phyloP scores from a whole-genome alignment of 208 protist genomes.

The Leishmania major region DNA sequence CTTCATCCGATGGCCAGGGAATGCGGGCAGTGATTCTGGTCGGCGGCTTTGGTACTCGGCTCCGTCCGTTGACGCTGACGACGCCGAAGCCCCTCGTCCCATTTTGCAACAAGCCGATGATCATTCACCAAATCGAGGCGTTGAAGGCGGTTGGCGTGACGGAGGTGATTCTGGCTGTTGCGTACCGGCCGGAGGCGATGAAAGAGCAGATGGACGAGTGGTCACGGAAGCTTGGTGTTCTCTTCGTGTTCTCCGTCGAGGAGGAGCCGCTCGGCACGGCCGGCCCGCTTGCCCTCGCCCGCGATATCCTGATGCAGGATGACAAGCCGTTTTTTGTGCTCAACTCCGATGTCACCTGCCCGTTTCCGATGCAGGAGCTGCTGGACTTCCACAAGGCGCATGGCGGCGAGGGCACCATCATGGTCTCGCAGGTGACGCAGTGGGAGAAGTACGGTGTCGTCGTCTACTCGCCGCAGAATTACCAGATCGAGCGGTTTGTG shows the following conservation, averaged over 20 bases:
- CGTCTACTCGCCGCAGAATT: conserved; percentile 87
- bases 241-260: conserved; percentile 96
- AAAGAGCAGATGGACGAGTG: conserved; percentile 90
- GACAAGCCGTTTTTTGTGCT: conserved; percentile 98
- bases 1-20: conserved; percentile 34
- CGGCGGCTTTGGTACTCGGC: conserved; percentile 94
- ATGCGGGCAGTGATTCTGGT: conserved; percentile 98
- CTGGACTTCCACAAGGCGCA: conserved; percentile 95
- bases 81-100: conserved; percentile 97
- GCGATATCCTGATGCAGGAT: conserved; percentile 85
- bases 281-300: conserved; percentile 96
- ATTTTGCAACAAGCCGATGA: conserved; percentile 98
- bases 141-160: conserved; percentile 92
- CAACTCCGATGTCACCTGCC: conserved; percentile 97
- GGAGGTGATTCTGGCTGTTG: conserved; percentile 97
- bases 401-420: conserved; percentile 97
- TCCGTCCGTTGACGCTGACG: conserved; percentile 97
- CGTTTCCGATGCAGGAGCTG: conserved; percentile 95
- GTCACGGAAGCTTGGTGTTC: conserved; percentile 87
- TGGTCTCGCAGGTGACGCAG: conserved; percentile 96
- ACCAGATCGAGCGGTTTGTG: conserved; percentile 94
- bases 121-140: conserved; percentile 98
- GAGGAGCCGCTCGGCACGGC: conserved; percentile 97
- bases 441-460: conserved; percentile 98
- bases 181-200: conserved; percentile 97